phyloP scores from a whole-genome alignment of 2,329 filamentous ascomycete genomes.

The Cercospora citrullina region DNA sequence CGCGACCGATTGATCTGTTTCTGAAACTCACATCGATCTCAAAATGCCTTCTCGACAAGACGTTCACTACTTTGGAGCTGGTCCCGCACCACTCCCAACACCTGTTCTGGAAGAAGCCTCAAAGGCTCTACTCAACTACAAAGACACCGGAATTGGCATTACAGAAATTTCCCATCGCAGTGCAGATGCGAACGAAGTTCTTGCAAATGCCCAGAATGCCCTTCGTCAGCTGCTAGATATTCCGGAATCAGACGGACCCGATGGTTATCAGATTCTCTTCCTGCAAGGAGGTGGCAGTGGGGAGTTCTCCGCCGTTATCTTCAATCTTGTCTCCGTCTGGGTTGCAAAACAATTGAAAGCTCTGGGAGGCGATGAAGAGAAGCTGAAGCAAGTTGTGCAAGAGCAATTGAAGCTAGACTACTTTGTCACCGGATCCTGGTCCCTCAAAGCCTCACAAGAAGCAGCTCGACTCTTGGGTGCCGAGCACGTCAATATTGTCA shows the following conservation, averaged over 20 bases:
- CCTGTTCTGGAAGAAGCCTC: slow-evolving; percentile 75
- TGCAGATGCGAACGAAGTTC: slow-evolving; percentile 71
- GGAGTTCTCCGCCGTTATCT: slow-evolving; percentile 78
- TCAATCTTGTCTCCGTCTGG: slow-evolving; percentile 84
- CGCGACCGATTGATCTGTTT: neutral
- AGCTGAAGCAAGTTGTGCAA: slow-evolving; percentile 64
- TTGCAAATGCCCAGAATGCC: slow-evolving; percentile 74
- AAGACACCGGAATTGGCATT: slow-evolving; percentile 77
- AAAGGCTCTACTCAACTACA: slow-evolving; percentile 75
- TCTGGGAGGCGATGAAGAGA: slow-evolving; percentile 56
- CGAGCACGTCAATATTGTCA: slow-evolving; percentile 76
- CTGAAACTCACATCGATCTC: neutral
- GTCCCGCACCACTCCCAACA: slow-evolving; percentile 83
- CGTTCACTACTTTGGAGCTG: slow-evolving; percentile 85
- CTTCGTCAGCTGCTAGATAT: slow-evolving; percentile 75
- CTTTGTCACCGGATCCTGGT: slow-evolving; percentile 87
- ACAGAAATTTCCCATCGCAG: slow-evolving; percentile 91
- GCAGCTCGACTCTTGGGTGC: slow-evolving; percentile 73
- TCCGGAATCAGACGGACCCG: slow-evolving; percentile 73
- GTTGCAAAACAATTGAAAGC: slow-evolving; percentile 57
- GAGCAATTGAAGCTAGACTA: slow-evolving; percentile 81
- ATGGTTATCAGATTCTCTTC: slow-evolving; percentile 84
- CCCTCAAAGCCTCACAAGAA: slow-evolving; percentile 83
- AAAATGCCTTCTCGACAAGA: slow-evolving; percentile 71
- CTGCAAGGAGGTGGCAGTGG: slow-evolving; percentile 85